phyloP scores from a whole-genome alignment of 2,329 filamentous ascomycete species.

The Colletotrichum nymphaeae region DNA sequence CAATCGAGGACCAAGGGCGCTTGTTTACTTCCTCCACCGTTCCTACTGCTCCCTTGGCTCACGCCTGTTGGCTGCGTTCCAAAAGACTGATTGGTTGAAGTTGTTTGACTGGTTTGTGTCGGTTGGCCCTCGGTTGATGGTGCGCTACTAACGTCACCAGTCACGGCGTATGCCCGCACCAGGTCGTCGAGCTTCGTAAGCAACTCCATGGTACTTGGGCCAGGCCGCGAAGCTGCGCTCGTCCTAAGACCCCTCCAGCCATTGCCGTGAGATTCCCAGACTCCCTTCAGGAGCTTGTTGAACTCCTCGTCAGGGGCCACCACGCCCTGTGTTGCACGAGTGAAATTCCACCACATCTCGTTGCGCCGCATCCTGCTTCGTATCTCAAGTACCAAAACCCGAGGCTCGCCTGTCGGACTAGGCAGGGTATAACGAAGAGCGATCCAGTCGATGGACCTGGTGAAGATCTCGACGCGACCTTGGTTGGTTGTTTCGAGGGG shows the following conservation, averaged over 20 bases:
- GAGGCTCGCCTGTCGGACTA: constrained; percentile 39
- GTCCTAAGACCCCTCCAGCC: constrained; percentile 61
- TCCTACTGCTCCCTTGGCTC: constrained; percentile 29
- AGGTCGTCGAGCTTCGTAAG: constrained; percentile 60
- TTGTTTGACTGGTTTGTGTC: constrained; percentile 34
- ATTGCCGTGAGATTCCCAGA: constrained; percentile 58
- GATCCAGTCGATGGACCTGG: constrained; percentile 68
- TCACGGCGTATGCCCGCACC: constrained; percentile 50
- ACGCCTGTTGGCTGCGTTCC: constrained; percentile 30
- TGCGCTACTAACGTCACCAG: constrained; percentile 34
- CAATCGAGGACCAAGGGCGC: constrained; percentile 34
- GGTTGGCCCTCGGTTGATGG: constrained; percentile 19
- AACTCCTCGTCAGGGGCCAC: constrained; percentile 47
- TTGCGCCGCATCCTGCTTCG: constrained; percentile 60
- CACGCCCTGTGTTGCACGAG: constrained; percentile 44
- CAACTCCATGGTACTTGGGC: constrained; percentile 56
- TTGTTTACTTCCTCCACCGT: constrained; percentile 27
- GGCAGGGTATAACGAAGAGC: constrained; percentile 64
- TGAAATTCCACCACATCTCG: constrained; percentile 63
- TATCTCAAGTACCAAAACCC: constrained; percentile 63
- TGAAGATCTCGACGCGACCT: constrained; percentile 62
- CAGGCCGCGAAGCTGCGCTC: constrained; percentile 57
- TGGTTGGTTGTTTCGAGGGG: constrained; percentile 53
- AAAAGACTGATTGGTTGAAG: constrained; percentile 32
- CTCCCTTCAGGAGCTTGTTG: constrained; percentile 51